phyloP scores from a whole-genome alignment of 2,329 filamentous ascomycete genomes.

The Pyricularia sp. region DNA sequence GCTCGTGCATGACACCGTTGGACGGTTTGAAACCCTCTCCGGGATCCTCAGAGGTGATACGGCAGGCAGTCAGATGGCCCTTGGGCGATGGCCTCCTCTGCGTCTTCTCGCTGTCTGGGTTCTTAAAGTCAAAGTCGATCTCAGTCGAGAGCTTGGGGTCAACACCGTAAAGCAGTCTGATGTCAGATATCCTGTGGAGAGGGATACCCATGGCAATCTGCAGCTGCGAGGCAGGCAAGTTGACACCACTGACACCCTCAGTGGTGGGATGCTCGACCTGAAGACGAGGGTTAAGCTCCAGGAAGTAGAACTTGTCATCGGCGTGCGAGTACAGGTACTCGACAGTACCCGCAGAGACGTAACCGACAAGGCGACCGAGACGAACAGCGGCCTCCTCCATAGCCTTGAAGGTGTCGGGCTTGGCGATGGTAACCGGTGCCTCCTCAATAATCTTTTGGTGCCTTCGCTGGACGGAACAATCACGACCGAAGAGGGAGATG shows the following conservation, averaged over 20 bases:
- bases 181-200: constrained; percentile 90
- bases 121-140: constrained; percentile 96
- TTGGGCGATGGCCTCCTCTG: constrained; percentile 89
- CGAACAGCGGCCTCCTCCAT: constrained; percentile 98
- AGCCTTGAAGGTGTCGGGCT: constrained; percentile 75
- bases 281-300: constrained; percentile 96
- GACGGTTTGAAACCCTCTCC: constrained; percentile 99
- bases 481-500: constrained; percentile 95
- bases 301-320: constrained; percentile 98
- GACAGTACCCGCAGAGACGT: constrained; percentile 96
- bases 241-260: constrained; percentile 98
- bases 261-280: constrained; percentile 99
- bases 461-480: constrained; percentile 95
- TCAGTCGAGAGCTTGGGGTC: constrained; percentile 78
- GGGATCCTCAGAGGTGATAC: constrained; percentile 97
- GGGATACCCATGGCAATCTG: constrained; percentile 99
- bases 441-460: constrained; percentile 99
- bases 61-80: constrained; percentile 95
- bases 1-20: constrained; percentile 95
- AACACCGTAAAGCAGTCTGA: constrained; percentile 89
- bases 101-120: constrained; percentile 68
- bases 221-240: constrained; percentile 91
- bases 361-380: constrained; percentile 87
- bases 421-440: constrained; percentile 93
- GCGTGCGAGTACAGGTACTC: constrained; percentile 98